Evolutionary conservation across 148 eudicot genomes (phyloP), one percentile per base, ranked within the genome.

Genomic region (Diospyros kaki): DNA sequence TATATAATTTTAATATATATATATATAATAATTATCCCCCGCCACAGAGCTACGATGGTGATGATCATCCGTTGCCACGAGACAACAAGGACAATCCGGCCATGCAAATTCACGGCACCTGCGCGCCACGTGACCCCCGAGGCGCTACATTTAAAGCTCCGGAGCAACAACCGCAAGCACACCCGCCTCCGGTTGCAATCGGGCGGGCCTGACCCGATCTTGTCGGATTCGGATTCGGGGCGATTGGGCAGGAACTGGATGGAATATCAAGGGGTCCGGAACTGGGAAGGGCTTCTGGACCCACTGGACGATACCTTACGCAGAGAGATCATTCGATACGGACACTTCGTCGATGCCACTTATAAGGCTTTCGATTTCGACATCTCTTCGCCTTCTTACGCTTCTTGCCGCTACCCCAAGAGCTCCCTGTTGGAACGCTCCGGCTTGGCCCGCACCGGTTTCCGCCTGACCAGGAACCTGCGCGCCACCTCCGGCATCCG

Each of bases 261-360:
- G 62, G 88, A 87, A 55, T 83, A 79, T 68, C 87, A 85, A 77
- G 90, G 90, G 3, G 73, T 62, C 18, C 44, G 43, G 7, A 76
- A 87, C 64, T 85, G 90, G 88, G 88, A 79, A 0, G 90, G 90
- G 6, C 59, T 87, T 2, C 81, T 87, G 0, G 83, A 87, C 62
- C 90, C 90, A 13, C 81, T 87, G 0, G 85, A 87, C 2, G 85
- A 83, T 0, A 70, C 58, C 14, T 83, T 87, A 1, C 75, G 85
- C 3, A 43, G 58, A 0, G 88, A 87, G 84, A 87, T 87, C 15
- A 77, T 87, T 1, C 76, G 90, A 10, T 87, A 87, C 17, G 90
- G 90, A 2, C 55, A 76, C 28, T 87, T 87, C 11, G 86, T 81
- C 3, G 85, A 83, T 66, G 86, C 86, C 0, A 75, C 88, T 0